phyloP scores from a whole-genome alignment of 495 filamentous ascomycete genomes.

The Saxophila tyrrhenica region DNA sequence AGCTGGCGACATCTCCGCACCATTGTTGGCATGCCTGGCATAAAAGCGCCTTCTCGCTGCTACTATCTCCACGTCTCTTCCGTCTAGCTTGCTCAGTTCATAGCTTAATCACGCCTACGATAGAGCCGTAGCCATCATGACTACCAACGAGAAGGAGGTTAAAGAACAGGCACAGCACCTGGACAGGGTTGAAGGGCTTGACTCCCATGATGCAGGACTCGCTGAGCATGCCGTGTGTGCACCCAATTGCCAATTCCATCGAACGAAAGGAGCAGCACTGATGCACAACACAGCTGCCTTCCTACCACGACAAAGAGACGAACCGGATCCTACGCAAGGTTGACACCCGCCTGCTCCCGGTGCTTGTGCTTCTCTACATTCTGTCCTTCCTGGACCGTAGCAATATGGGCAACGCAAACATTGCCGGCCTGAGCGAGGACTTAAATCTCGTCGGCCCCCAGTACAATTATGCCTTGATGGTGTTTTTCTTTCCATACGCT shows the following conservation, averaged over 20 bases:
- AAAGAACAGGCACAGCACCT: background rate
- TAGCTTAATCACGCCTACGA: background rate
- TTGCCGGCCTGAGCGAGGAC: background rate
- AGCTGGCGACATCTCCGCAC: background rate
- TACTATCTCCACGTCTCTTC: background rate
- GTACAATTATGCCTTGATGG: background rate
- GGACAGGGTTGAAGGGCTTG: background rate
- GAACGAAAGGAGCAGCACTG: background rate
- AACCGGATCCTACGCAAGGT: background rate
- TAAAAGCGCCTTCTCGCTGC: background rate
- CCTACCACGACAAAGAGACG: background rate
- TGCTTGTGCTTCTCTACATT: constrained; percentile 71
- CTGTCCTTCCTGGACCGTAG: constrained; percentile 71
- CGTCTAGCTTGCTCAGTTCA: background rate
- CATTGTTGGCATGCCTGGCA: background rate
- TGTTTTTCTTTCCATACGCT: constrained; percentile 1
- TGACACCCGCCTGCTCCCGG: constrained; percentile 5
- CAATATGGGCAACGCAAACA: constrained; percentile 50
- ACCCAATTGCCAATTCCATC: background rate
- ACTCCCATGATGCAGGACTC: background rate
- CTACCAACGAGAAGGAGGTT: background rate
- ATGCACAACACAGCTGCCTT: background rate
- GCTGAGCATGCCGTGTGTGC: background rate
- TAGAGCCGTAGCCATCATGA: background rate
- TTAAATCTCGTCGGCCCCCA: background rate